Evolutionary conservation across 371 early-diverging fungal species (phyloP), one percentile per base, ranked within the genome.

Genomic region (Circinella umbellata): DNA sequence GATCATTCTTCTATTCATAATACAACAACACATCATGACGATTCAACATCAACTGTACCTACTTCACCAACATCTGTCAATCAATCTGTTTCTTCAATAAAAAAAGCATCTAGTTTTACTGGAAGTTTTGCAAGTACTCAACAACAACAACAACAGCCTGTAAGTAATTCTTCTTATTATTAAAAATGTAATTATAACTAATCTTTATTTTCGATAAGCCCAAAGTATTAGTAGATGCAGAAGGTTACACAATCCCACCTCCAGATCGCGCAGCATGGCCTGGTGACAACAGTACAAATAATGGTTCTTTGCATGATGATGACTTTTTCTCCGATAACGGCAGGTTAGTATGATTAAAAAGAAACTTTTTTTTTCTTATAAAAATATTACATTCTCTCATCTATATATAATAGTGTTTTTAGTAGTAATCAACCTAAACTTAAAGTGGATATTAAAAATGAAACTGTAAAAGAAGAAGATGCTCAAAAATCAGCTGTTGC

Each of bases 211-310:
- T 6, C 27, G 0, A 18, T 34, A 62, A 69, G 67, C 70, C 73
- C 35, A 62, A 67, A 36, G 61, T 69, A 4, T 10, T 67, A 10
- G 74, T 84, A 1, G 86, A 86, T 69, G 76, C 76, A 15, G 84
- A 86, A 47, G 86, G 86, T 18, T 86, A 78, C 64, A 72, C 84
- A 5, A 82, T 86, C 34, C 86, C 86, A 46, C 86, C 84, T n/a
- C 72, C 83, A 5, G 84, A 86, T 68, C 81, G 84, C 48, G 70
- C 80, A 42, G 82, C 79, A 34, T 83, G 82, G 84, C 76, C 77
- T 0, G 80, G 78, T 53, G 72, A 63, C 48, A 47, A 27, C 34
- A 57, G 10, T 20, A 42, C 10, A 6, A 42, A 42, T 11, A 42
- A 42, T 42, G 42, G 42, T 7, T 49, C 67, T 9, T 42, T 64